Base-by-base conservation (phyloP, 2,329 filamentous ascomycete genomes). In the Fusarium longipes region DNA sequence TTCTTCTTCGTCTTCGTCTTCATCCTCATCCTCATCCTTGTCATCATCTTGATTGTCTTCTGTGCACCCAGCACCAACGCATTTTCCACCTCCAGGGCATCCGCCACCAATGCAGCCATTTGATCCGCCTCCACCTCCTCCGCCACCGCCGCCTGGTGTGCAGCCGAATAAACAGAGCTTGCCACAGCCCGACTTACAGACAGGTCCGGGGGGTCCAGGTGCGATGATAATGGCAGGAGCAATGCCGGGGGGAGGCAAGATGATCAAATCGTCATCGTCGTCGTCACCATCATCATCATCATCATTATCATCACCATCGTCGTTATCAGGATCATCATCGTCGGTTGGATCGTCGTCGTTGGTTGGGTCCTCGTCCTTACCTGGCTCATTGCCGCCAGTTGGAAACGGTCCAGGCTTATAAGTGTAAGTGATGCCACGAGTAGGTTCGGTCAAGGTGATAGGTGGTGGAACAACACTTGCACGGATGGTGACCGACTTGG, bases 401-500 rank as follows among this genome's bases (percentile, higher is more conserved):
- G 35, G 35, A 6, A 38, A 14, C 5, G 35, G 18, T 2, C 35
- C 35, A 20, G 18, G 35, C 11, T 38, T 38, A 7, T 38, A 38
- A 4, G 35, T 38, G 35, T 38, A 38, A 6, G 35, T 38, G 11
- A 38, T 14, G 35, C 35, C 11, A 8, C 11, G 35, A 12, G 35
- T 38, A 8, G 35, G 18, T 7, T 38, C 35, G 6, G 35, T 38
- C 35, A 38, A 20, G 10, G 35, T 38, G 18, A 38, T 7, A 3
- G 35, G 35, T 38, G 35, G 11, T 4, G 35, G 35, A 12, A 38
- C 14, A 17, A 65, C n/a, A 20, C 61, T 65, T 11, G 51, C 47
- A 15, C 57, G 36, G 22, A 65, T 11, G 29, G 36, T 30, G 1
- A 65, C 17, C 29, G 47, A 40, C 15, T 39, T 57, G 4, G 58